Conservation (phyloP, 768 basidiomycete genomes). For the Termitomyces sp. region DNA sequence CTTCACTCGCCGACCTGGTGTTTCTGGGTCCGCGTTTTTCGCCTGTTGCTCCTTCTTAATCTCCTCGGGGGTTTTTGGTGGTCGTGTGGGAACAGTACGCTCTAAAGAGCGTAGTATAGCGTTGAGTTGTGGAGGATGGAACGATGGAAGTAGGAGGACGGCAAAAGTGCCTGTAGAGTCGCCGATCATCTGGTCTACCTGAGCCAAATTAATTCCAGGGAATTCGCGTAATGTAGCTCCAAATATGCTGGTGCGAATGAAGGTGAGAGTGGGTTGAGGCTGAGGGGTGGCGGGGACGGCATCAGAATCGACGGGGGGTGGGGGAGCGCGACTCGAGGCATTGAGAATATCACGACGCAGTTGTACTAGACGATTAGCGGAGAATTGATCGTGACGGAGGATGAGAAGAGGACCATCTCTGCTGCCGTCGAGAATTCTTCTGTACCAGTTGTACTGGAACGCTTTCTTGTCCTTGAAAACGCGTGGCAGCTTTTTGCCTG, state of each 20-base stretch:
- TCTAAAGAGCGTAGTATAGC: slow-evolving; percentile 64
- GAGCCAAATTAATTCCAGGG: slow-evolving; percentile 41
- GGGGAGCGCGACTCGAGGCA: slow-evolving; percentile 44
- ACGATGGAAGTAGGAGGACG: slow-evolving; percentile 56
- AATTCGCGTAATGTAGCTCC: slow-evolving; percentile 70
- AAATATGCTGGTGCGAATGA: slow-evolving; percentile 76
- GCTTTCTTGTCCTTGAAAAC: slow-evolving; percentile 76
- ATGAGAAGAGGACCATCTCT: slow-evolving; percentile 63
- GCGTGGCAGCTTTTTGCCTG: slow-evolving; percentile 54
- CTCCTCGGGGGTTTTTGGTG: slow-evolving; percentile 46
- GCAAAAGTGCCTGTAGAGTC: slow-evolving; percentile 58
- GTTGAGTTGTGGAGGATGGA: slow-evolving; percentile 70
- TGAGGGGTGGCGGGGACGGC: slow-evolving; percentile 21
- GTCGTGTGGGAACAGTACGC: slow-evolving; percentile 57
- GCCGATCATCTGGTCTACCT: slow-evolving; percentile 48
- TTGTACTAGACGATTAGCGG: slow-evolving; percentile 58
- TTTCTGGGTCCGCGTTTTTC: slow-evolving; percentile 58
- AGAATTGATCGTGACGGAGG: slow-evolving; percentile 74
- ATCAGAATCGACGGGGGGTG: slow-evolving; percentile 29
- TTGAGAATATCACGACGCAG: slow-evolving; percentile 64
- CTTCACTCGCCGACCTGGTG: slow-evolving; percentile 68
- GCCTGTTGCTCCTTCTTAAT: slow-evolving; percentile 43
- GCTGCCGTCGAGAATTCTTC: slow-evolving; percentile 59
- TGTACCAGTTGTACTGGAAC: slow-evolving; percentile 77
- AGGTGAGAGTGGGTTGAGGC: slow-evolving; percentile 49